Evolutionary conservation across 768 basidiomycete species (phyloP).

Genomic region (Lactarius trivialis): DNA sequence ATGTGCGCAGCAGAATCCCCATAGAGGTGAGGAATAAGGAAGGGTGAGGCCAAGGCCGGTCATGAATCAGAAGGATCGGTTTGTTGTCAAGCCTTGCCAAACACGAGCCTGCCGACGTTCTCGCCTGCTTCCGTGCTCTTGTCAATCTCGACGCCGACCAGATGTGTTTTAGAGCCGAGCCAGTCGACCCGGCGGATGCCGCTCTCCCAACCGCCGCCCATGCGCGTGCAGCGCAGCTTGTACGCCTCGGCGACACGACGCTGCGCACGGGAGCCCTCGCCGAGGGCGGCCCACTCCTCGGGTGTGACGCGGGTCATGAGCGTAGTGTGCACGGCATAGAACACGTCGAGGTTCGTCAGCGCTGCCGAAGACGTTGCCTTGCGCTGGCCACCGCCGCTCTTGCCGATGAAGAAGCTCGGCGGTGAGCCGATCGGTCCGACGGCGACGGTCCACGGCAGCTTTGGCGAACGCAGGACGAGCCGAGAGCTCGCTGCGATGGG

Average conservation of each 20-base stretch:
- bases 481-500: constrained; percentile 39
- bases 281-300: constrained; percentile 59
- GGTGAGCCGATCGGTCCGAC: constrained; percentile 35
- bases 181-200: constrained; percentile 66
- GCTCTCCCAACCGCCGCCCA: constrained; percentile 60
- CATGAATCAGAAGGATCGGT: neutral
- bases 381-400: constrained; percentile 7
- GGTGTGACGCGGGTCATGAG: constrained; percentile 51
- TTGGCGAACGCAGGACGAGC: constrained; percentile 48
- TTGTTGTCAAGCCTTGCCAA: constrained; percentile 34
- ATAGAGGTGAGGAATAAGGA: neutral
- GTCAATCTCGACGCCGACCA: constrained; percentile 57
- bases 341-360: constrained; percentile 59
- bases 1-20: constrained; percentile 9
- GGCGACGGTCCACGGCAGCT: constrained; percentile 56
- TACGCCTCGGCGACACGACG: constrained; percentile 55
- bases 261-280: constrained; percentile 48
- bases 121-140: constrained; percentile 35
- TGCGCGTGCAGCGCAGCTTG: constrained; percentile 51
- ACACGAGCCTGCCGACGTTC: constrained; percentile 43
- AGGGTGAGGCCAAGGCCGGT: neutral
- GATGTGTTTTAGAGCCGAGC: constrained; percentile 51
- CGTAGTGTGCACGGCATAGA: constrained; percentile 52
- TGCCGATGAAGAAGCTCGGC: constrained; percentile 24
- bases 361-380: constrained; percentile 18